Percentiles rank a stretch among this genome's conserved stretches.
phyloP scores from a whole-genome alignment of 2,329 filamentous ascomycete genomes.

The Chaetoscypha palmicola region DNA sequence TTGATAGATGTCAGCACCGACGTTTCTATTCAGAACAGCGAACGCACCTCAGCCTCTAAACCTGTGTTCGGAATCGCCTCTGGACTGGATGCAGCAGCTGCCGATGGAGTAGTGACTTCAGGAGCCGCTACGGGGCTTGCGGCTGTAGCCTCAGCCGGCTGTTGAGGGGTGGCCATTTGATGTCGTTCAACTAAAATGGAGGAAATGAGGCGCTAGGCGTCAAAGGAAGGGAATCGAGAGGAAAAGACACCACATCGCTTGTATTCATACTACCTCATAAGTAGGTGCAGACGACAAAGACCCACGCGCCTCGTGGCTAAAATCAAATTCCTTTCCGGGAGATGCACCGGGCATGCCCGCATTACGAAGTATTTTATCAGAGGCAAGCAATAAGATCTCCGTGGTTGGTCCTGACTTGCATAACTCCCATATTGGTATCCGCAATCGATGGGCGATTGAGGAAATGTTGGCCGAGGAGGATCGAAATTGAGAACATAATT shows the following conservation, averaged over 20 bases:
- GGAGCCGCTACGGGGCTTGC: background rate
- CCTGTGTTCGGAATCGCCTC: background rate
- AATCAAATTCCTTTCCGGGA: background rate
- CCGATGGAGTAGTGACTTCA: background rate
- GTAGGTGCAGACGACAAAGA: background rate
- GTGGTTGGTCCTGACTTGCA: background rate
- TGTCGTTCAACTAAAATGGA: background rate
- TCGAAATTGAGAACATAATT: too few species aligned
- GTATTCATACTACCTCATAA: background rate
- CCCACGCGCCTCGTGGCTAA: background rate
- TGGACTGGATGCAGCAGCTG: background rate
- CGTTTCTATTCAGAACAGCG: background rate
- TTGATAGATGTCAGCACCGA: too few species aligned
- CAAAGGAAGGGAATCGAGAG: background rate
- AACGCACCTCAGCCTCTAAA: background rate
- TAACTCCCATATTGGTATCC: too few species aligned
- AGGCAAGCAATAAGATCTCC: background rate
- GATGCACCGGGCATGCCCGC: background rate
- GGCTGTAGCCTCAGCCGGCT: background rate
- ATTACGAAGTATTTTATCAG: too few species aligned
- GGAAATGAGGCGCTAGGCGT: background rate
- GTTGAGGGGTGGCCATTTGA: background rate
- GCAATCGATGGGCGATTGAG: background rate
- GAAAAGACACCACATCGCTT: background rate
- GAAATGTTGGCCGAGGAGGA: background rate